These are phyloP conservation scores for Phytophthora multivora DNA, from an alignment of 352 stramenopile genomes.

Conservation along the genomic window DNA sequence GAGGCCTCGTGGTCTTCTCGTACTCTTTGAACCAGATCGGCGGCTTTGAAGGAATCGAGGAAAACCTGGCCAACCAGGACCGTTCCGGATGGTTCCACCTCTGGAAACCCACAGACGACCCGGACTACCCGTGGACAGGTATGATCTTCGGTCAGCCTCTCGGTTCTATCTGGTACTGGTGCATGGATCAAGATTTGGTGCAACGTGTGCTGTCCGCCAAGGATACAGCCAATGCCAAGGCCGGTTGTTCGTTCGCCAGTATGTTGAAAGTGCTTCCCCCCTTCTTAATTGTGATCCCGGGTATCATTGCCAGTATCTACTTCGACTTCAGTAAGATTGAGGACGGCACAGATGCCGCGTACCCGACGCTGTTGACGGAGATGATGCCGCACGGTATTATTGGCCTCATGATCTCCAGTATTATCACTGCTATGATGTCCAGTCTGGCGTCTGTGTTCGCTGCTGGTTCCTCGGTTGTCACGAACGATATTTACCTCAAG, in stretches of 20 bases:
- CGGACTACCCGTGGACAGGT: conserved; percentile 72
- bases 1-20: conserved; percentile 60
- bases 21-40: conserved; percentile 63
- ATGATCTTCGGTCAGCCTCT: conserved; percentile 72
- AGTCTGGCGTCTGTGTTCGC: conserved; percentile 69
- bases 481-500: conserved; percentile 72
- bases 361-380: conserved; percentile 67
- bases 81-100: conserved; percentile 55
- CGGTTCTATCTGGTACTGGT: conserved; percentile 76
- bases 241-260: conserved; percentile 55
- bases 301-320: conserved; percentile 62
- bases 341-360: conserved; percentile 62
- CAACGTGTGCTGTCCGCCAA: conserved; percentile 75
- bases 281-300: conserved; percentile 73
- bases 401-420: conserved; percentile 70
- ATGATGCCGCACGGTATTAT: conserved; percentile 70
- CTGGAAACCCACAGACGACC: conserved; percentile 55
- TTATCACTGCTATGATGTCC: conserved; percentile 78
- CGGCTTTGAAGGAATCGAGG: conserved; percentile 52
- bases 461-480: conserved; percentile 61
- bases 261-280: conserved; percentile 70
- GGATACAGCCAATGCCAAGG: conserved; percentile 65
- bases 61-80: conserved; percentile 50
- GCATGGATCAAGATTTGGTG: conserved; percentile 74
- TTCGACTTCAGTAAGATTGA: conserved; percentile 62